phyloP scores from a whole-genome alignment of 768 basidiomycete species.

The Gloeophyllum trabeum region DNA sequence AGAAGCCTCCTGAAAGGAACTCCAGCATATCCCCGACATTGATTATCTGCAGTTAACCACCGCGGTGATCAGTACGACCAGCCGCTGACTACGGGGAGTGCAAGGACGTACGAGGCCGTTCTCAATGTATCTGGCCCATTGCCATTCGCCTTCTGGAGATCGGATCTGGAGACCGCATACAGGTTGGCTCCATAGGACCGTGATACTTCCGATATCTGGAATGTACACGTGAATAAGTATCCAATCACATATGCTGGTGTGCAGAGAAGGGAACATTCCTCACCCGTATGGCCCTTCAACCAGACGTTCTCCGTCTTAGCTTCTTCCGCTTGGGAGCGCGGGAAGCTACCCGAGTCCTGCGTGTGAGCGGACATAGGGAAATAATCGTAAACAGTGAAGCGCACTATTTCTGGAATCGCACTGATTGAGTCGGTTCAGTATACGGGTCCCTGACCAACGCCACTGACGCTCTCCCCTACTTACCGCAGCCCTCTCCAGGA shows the following conservation, averaged over 20 bases:
- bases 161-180: constrained; percentile 8
- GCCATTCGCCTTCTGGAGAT: constrained; percentile 6
- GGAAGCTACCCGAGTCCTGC: too few relatives aligned
- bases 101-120: background rate
- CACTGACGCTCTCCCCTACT: too few relatives aligned
- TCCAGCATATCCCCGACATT: constrained; percentile 24
- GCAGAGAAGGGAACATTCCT: too few relatives aligned
- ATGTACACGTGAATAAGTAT: too few relatives aligned
- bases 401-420: constrained; percentile 38
- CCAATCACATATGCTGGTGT: too few relatives aligned
- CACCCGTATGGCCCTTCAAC: background rate
- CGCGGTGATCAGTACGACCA: too few relatives aligned
- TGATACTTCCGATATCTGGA: constrained; percentile 8
- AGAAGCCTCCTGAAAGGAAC: constrained; percentile 23
- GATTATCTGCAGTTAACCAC: constrained; percentile 32
- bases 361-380: too few relatives aligned
- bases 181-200: constrained; percentile 10
- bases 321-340: background rate
- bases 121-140: background rate
- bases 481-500: constrained; percentile 26
- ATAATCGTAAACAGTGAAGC: constrained; percentile 8
- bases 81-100: too few relatives aligned
- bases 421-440: too few relatives aligned
- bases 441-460: too few relatives aligned
- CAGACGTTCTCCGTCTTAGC: background rate